phyloP scores from a whole-genome alignment of 2,329 filamentous ascomycete genomes.

The Trichoderma pleuroti region DNA sequence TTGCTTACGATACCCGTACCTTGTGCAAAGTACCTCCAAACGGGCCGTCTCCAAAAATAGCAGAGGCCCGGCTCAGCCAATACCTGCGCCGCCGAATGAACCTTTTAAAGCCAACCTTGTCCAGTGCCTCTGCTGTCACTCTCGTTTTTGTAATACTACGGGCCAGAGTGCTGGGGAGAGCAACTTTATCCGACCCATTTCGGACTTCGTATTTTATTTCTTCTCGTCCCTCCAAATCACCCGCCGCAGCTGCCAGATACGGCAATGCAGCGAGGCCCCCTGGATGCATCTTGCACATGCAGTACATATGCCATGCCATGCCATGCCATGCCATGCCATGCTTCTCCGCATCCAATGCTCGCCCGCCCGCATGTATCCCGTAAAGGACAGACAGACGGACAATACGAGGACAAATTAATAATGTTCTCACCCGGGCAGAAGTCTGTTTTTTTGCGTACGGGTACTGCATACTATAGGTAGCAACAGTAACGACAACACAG shows the following conservation, averaged over 20 bases:
- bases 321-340: background rate
- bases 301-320: too few species aligned
- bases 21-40: background rate
- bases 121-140: background rate
- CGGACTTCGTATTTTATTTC: background rate
- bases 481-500: background rate
- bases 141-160: background rate
- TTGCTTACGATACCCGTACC: background rate
- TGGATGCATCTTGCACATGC: background rate
- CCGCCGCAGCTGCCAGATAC: background rate
- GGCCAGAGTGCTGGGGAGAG: background rate
- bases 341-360: background rate
- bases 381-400: background rate
- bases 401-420: background rate
- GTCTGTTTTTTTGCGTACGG: background rate
- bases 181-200: background rate
- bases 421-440: background rate
- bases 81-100: background rate
- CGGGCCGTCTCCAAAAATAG: conserved; percentile 16
- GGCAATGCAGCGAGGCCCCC: background rate
- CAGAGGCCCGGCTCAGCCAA: background rate
- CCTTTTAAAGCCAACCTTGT: background rate
- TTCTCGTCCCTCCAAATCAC: background rate
- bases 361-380: background rate
- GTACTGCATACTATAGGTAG: too few species aligned